A percentile compares a stretch with the other conserved stretches of the same genome.
These are phyloP conservation scores for Fusarium brachygibbosum DNA, from an alignment of 2,329 filamentous ascomycete species.

Conservation along the genomic window DNA sequence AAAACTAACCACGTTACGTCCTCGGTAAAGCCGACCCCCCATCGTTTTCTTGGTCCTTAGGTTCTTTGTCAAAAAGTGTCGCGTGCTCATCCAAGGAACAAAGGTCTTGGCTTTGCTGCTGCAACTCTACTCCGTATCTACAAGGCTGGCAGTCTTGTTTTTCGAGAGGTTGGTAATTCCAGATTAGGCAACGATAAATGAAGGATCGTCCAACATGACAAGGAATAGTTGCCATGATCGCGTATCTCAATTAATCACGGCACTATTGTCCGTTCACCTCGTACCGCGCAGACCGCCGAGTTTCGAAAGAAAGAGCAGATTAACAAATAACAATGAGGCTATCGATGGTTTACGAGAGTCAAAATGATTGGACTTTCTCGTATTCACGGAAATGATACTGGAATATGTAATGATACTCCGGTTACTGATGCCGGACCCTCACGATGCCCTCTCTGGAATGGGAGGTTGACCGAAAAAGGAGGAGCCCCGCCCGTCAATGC, in stretches of 20 bases:
- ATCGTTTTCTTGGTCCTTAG: constrained; percentile 1
- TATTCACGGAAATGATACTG: constrained; percentile 30
- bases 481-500: constrained; percentile 27
- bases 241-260: constrained; percentile 14
- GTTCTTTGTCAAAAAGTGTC: constrained; percentile 16
- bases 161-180: background rate
- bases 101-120: constrained; percentile 6
- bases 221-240: constrained; percentile 16
- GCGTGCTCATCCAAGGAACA: constrained; percentile 29
- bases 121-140: too few relatives aligned
- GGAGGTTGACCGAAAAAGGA: constrained; percentile 20
- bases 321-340: background rate
- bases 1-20: background rate
- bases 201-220: constrained; percentile 22
- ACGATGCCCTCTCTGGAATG: background rate
- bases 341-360: constrained; percentile 7
- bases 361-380: constrained; percentile 7
- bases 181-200: constrained; percentile 15
- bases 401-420: constrained; percentile 1
- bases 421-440: constrained; percentile 17
- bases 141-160: background rate
- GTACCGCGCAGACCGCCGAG: background rate
- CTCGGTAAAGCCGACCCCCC: constrained; percentile 26
- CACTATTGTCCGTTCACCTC: background rate
- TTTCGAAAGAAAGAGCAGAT: background rate